Percentiles rank a stretch among this genome's conserved stretches.
These are phyloP conservation scores for Botrytis tulipae DNA, from an alignment of 2,329 filamentous ascomycete species.

Conservation along the genomic window DNA sequence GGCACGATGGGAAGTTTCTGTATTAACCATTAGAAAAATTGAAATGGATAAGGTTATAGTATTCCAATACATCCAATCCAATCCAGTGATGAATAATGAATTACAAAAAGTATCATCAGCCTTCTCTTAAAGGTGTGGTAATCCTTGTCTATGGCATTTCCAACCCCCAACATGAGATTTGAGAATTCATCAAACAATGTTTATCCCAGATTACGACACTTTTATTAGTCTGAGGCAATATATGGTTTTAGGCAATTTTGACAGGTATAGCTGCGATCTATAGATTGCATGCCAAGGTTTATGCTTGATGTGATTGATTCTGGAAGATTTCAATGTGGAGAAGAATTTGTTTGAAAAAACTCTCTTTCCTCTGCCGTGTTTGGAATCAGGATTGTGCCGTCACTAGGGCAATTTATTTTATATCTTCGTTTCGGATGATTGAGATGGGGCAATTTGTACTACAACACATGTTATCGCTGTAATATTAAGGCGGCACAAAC, in stretches of 20 bases:
- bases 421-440: background rate
- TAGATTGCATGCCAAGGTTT: background rate
- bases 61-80: background rate
- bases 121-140: conserved; percentile 11
- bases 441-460: background rate
- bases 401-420: background rate
- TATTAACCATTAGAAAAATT: background rate
- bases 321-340: background rate
- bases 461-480: background rate
- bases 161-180: background rate
- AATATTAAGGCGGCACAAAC: background rate
- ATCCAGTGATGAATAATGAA: background rate
- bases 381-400: background rate
- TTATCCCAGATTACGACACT: background rate
- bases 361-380: background rate
- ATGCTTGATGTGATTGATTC: background rate
- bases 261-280: background rate
- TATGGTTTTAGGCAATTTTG: background rate
- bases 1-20: background rate
- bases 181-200: background rate
- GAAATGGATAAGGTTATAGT: background rate
- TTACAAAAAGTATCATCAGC: background rate
- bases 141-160: background rate
- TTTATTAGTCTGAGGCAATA: background rate
- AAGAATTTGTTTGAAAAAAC: background rate